Conservation (phyloP, 768 basidiomycete species). For the Macrolepiota albuminosa region DNA sequence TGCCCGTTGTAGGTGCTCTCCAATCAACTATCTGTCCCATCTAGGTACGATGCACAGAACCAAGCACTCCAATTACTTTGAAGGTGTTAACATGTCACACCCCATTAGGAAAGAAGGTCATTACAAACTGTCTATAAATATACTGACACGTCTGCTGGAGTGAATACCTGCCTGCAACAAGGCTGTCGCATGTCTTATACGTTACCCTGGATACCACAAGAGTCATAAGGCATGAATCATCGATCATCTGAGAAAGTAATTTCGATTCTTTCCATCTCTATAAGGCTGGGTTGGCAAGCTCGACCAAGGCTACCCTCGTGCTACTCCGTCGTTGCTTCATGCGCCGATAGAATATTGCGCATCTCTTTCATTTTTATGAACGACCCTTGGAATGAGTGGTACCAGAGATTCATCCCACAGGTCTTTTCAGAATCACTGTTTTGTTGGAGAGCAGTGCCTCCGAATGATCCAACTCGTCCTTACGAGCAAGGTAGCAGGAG, state of each 20-base stretch:
- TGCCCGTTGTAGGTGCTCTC: neutral
- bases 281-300: neutral
- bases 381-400: neutral
- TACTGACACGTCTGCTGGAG: neutral
- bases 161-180: neutral
- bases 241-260: conserved; percentile 3
- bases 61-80: neutral
- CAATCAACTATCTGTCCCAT: neutral
- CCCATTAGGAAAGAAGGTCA: neutral
- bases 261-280: neutral
- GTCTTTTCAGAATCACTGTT: conserved; percentile 3
- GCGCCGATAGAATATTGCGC: neutral
- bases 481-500: neutral
- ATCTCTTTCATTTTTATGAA: neutral
- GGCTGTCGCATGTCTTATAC: neutral
- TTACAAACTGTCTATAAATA: neutral
- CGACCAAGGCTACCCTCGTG: neutral
- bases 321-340: neutral
- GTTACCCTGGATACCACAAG: neutral
- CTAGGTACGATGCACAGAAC: neutral
- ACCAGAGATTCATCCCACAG: neutral
- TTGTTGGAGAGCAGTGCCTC: conserved; percentile 3
- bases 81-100: neutral
- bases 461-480: neutral
- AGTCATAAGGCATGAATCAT: neutral